A percentile compares a stretch with the other conserved stretches of the same genome.
phyloP scores from a whole-genome alignment of 352 stramenopile species.

The Blastocystis sp. region DNA sequence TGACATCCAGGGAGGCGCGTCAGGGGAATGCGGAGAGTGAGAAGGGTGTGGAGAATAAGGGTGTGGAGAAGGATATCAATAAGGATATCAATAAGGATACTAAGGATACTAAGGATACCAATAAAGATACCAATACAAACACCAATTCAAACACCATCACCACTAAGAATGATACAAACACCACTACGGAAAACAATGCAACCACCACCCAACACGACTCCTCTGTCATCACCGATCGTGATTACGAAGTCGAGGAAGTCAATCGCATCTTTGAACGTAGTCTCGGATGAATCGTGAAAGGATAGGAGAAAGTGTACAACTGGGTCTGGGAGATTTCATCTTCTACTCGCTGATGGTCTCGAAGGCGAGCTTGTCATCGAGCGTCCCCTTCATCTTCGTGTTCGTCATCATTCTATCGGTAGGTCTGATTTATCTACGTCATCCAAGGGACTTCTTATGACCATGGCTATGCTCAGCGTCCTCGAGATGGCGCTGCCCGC shows the following conservation, averaged over 20 bases:
- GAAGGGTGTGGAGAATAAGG: no score
- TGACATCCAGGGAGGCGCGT: background rate
- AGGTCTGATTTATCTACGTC: background rate
- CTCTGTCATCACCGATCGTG: no score
- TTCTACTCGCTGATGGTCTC: slow-evolving; percentile 91
- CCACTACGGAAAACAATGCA: no score
- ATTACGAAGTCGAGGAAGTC: slow-evolving; percentile 47
- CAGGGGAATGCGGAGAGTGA: background rate
- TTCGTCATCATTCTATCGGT: slow-evolving; percentile 80
- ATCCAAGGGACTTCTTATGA: slow-evolving; percentile 70
- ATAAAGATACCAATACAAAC: no score
- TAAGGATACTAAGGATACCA: no score
- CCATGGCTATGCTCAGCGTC: slow-evolving; percentile 79
- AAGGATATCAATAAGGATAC: no score
- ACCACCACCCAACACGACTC: no score
- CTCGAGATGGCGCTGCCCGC: slow-evolving; percentile 80
- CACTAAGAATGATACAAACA: no score
- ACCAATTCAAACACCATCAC: no score
- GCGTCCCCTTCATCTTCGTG: slow-evolving; percentile 77
- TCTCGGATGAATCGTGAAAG: background rate
- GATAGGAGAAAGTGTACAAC: slow-evolving; percentile 61
- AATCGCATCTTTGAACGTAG: slow-evolving; percentile 57
- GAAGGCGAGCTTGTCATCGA: slow-evolving; percentile 84
- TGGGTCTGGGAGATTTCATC: slow-evolving; percentile 88
- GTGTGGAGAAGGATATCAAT: no score